phyloP scores from a whole-genome alignment of 78 protist genomes.

The Dictyostelium brefeldianum region DNA sequence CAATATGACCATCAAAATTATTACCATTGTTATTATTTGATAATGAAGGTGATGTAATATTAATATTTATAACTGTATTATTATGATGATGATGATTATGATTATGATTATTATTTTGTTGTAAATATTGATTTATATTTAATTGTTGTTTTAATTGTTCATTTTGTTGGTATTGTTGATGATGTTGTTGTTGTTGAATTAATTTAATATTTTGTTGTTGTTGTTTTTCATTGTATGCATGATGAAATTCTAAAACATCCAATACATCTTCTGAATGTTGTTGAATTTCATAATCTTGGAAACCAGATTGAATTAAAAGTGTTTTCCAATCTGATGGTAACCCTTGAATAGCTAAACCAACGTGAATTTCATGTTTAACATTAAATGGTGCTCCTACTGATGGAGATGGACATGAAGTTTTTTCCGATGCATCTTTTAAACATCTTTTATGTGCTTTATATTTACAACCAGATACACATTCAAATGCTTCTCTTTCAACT shows the following conservation, averaged over 20 bases:
- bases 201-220: not conserved
- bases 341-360: constrained; percentile 84
- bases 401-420: constrained; percentile 35
- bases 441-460: constrained; percentile 71
- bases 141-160: not conserved
- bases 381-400: constrained; percentile 87
- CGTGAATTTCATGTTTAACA: constrained; percentile 87
- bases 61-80: not conserved
- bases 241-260: constrained; percentile 80
- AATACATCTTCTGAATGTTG: constrained; percentile 82
- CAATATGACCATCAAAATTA: not conserved
- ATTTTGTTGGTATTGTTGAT: constrained; percentile 17
- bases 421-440: constrained; percentile 58
- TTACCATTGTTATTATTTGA: not conserved
- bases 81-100: not conserved
- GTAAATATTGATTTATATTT: not conserved
- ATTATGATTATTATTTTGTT: not conserved
- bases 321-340: constrained; percentile 65
- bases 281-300: constrained; percentile 76
- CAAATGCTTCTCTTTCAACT: constrained; percentile 65
- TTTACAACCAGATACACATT: constrained; percentile 78
- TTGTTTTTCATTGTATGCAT: constrained; percentile 63
- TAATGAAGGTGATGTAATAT: constrained; percentile 13
- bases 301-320: constrained; percentile 53
- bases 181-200: not conserved